Evolutionary conservation across 2,329 filamentous ascomycete genomes (phyloP).

Genomic region (Fusarium mangiferae): DNA sequence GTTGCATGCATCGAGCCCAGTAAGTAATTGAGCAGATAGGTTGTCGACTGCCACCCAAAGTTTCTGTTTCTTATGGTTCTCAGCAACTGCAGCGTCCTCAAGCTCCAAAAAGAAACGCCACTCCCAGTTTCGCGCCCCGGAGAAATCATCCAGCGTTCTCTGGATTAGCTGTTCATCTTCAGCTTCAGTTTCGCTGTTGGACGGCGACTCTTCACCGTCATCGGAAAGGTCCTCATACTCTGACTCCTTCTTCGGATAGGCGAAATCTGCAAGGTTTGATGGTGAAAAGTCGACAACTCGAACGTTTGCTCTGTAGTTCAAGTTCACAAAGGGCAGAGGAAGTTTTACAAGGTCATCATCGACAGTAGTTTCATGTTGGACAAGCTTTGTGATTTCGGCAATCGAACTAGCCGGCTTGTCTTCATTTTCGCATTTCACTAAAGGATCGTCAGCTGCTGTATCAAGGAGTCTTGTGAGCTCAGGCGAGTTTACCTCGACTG

Average conservation of each 20-base stretch:
- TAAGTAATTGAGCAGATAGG: constrained; percentile 59
- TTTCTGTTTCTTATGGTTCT: constrained; percentile 52
- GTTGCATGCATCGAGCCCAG: constrained; percentile 60
- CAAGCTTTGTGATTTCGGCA: constrained; percentile 53
- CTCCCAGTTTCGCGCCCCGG: constrained; percentile 67
- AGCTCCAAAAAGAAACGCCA: constrained; percentile 86
- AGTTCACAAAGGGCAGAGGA: constrained; percentile 77
- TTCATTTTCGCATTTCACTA: constrained; percentile 60
- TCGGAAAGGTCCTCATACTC: constrained; percentile 64
- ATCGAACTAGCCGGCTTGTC: constrained; percentile 51
- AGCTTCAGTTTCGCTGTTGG: constrained; percentile 20
- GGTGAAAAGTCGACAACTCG: constrained; percentile 88
- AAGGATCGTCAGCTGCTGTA: constrained; percentile 9
- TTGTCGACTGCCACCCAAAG: constrained; percentile 78
- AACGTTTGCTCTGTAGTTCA: constrained; percentile 74
- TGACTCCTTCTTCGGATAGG: constrained; percentile 54
- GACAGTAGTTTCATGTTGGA: constrained; percentile 55
- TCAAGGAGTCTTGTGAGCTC: not conserved
- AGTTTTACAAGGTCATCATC: constrained; percentile 51
- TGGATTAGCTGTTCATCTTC: constrained; percentile 25
- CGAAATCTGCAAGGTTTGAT: constrained; percentile 75
- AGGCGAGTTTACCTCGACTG: constrained; percentile 40
- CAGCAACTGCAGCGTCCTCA: constrained; percentile 68
- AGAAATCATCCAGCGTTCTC: constrained; percentile 38
- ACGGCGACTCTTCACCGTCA: constrained; percentile 40